Evolutionary conservation across 202 grass and related monocot species (phyloP).

Genomic region (Setaria viridis): DNA sequence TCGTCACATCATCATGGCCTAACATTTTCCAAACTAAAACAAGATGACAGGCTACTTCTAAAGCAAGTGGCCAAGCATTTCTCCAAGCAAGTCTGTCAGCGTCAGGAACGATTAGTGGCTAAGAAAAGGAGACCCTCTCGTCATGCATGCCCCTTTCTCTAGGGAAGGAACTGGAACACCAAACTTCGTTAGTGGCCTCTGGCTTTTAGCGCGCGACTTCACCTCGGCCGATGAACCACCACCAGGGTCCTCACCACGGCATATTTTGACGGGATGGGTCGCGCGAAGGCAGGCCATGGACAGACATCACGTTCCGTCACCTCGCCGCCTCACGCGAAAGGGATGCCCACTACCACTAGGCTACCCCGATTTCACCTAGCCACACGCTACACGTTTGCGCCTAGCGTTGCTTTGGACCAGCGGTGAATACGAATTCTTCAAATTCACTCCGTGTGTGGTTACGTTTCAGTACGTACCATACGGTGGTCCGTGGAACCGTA

Average conservation of each 20-base stretch:
- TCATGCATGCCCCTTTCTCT: not conserved
- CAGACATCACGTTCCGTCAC: conserved; percentile 9
- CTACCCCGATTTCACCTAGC: not conserved
- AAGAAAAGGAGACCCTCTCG: not conserved
- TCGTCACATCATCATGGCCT: too few species aligned
- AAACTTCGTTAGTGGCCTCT: not conserved
- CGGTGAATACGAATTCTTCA: too few species aligned
- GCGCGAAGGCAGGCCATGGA: too few species aligned
- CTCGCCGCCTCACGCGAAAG: not conserved
- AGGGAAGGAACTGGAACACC: conserved; percentile 9
- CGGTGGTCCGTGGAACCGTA: too few species aligned
- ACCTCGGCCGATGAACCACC: not conserved
- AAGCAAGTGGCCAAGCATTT: not conserved
- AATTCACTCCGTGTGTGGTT: too few species aligned
- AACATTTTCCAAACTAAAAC: not conserved
- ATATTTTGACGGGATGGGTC: conserved; percentile 11
- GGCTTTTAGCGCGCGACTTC: not conserved
- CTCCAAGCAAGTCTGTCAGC: not conserved
- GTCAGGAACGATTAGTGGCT: conserved; percentile 16
- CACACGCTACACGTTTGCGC: not conserved
- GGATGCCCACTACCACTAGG: conserved; percentile 20
- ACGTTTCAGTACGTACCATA: too few species aligned
- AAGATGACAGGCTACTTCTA: not conserved
- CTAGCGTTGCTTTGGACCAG: too few species aligned
- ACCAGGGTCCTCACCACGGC: conserved; percentile 13